These are phyloP conservation scores for Balakata baccata DNA, from an alignment of 345 rosid genomes.

Conservation along the genomic window DNA sequence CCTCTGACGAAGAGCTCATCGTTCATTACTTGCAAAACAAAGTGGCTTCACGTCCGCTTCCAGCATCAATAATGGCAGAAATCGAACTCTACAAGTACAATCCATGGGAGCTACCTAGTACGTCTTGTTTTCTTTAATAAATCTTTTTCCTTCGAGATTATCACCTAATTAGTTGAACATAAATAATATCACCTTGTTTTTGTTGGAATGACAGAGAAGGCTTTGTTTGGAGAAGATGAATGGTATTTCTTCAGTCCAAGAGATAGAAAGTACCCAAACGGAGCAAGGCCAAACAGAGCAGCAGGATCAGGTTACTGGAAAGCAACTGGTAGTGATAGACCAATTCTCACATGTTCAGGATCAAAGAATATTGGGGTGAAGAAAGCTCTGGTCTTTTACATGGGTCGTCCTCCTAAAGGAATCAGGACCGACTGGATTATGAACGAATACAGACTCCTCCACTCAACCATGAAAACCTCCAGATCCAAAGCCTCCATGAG, in stretches of 20 bases:
- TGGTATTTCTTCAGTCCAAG: conserved; percentile 77
- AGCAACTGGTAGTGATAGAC: conserved; percentile 71
- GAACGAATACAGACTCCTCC: conserved; percentile 49
- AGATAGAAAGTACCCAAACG: conserved; percentile 71
- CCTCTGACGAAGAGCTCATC: conserved; percentile 56
- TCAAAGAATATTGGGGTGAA: conserved; percentile 49
- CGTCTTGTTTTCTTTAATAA: no score
- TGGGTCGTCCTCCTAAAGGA: conserved; percentile 47
- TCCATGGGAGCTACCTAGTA: conserved; percentile 61
- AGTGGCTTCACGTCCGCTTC: conserved; percentile 40
- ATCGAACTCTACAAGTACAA: conserved; percentile 46
- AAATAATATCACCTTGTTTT: no score
- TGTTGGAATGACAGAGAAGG: conserved; percentile 37
- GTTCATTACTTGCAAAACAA: conserved; percentile 47
- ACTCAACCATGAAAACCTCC: conserved; percentile 31
- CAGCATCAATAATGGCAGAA: conserved; percentile 48
- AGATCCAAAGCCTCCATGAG: conserved; percentile 60
- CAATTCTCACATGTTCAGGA: conserved; percentile 45
- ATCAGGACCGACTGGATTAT: conserved; percentile 54
- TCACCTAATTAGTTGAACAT: no score
- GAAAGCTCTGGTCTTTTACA: conserved; percentile 49
- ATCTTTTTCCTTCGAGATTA: no score
- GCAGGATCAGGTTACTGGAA: conserved; percentile 79
- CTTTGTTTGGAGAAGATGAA: conserved; percentile 72
- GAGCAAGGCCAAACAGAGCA: conserved; percentile 70